Evolutionary conservation across 23 red algal genomes (phyloP).

Genomic region (Gracilaria vermiculophylla): DNA sequence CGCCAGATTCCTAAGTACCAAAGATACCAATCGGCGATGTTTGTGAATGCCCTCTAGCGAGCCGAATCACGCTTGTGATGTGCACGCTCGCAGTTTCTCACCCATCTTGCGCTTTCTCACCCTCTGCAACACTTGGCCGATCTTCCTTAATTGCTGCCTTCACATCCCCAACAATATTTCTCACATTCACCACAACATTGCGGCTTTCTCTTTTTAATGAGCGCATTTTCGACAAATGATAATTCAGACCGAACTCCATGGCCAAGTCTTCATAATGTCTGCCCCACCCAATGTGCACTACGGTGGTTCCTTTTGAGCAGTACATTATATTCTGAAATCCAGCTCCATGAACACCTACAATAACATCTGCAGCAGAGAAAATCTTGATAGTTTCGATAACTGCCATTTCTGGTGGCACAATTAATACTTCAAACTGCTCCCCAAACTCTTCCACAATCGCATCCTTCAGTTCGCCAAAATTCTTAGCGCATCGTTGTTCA

Average conservation of each 20-base stretch:
- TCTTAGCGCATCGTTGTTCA: constrained; percentile 53
- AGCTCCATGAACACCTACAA: constrained; percentile 70
- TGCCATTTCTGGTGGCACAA: constrained; percentile 9
- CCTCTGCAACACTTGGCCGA: neutral
- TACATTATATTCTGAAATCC: constrained; percentile 79
- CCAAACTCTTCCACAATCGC: constrained; percentile 23
- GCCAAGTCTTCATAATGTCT: constrained; percentile 42
- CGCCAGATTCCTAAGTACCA: too few species aligned
- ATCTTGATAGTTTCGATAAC: constrained; percentile 13
- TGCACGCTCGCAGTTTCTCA: too few species aligned
- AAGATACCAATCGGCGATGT: too few species aligned
- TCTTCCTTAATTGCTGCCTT: neutral
- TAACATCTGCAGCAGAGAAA: constrained; percentile 37
- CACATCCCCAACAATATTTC: neutral
- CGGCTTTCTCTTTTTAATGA: neutral
- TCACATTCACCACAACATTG: neutral
- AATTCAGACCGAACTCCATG: constrained; percentile 24
- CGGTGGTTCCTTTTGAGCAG: constrained; percentile 20
- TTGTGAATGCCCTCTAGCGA: too few species aligned
- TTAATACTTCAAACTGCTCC: neutral
- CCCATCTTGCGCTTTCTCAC: too few species aligned
- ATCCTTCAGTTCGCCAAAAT: constrained; percentile 36
- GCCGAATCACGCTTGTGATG: too few species aligned
- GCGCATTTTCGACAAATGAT: constrained; percentile 11
- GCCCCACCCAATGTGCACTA: constrained; percentile 60